These are phyloP conservation scores for Boletus albobrunnescens DNA, from an alignment of 1,284 basidiomycete genomes.

Conservation along the genomic window DNA sequence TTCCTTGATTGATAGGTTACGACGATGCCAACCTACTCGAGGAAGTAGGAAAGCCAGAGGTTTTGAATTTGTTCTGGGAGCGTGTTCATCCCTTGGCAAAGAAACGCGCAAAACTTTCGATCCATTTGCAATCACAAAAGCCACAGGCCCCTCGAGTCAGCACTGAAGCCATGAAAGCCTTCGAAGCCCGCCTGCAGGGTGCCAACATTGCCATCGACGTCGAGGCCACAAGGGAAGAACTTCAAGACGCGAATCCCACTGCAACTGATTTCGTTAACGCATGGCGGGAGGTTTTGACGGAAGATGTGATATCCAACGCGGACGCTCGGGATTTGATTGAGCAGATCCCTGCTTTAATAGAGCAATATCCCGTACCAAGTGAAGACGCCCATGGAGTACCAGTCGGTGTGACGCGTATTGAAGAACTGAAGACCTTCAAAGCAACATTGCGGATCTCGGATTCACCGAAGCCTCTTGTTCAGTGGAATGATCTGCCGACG, in stretches of 20 bases:
- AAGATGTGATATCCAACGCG: slow-evolving; percentile 38
- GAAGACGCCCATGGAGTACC: slow-evolving; percentile 48
- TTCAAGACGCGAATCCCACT: slow-evolving; percentile 46
- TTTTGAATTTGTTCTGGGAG: slow-evolving; percentile 71
- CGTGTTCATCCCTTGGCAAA: slow-evolving; percentile 70
- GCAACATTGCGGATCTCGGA: slow-evolving; percentile 49
- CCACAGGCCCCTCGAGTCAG: slow-evolving; percentile 61
- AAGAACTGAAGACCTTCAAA: slow-evolving; percentile 74
- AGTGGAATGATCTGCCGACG: slow-evolving; percentile 66
- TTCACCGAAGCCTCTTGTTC: slow-evolving; percentile 54
- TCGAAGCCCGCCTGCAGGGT: slow-evolving; percentile 53
- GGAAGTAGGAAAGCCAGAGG: slow-evolving; percentile 69
- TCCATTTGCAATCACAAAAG: slow-evolving; percentile 76
- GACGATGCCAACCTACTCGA: slow-evolving; percentile 25
- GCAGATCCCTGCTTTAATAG: slow-evolving; percentile 42
- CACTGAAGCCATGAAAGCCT: slow-evolving; percentile 58
- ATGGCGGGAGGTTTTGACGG: slow-evolving; percentile 53
- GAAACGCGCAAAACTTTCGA: slow-evolving; percentile 73
- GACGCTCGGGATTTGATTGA: slow-evolving; percentile 49
- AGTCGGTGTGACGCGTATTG: slow-evolving; percentile 56
- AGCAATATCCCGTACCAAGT: slow-evolving; percentile 36
- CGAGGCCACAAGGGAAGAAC: slow-evolving; percentile 42
- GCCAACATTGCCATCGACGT: slow-evolving; percentile 53
- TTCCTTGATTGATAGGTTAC: slow-evolving; percentile 13
- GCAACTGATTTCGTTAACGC: slow-evolving; percentile 47